These are phyloP conservation scores for Cinchona pubescens DNA, from an alignment of 257 asterid genomes.

Conservation along the genomic window DNA sequence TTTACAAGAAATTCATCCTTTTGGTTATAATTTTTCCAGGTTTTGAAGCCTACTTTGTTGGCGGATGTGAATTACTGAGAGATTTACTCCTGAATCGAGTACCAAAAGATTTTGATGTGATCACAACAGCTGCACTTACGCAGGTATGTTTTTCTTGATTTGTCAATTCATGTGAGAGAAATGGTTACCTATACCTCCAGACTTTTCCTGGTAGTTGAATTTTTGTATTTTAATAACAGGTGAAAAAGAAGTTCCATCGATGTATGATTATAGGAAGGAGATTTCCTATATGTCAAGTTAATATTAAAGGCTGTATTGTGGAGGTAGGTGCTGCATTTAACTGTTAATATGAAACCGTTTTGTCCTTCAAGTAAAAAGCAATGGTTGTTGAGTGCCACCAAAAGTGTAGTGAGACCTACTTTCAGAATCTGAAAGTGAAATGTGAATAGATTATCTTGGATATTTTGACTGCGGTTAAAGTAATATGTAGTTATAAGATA, in stretches of 20 bases:
- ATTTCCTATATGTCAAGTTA: constrained; percentile 82
- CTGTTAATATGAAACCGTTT: constrained; percentile 8
- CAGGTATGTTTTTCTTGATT: constrained; percentile 43
- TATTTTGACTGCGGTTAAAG: neutral
- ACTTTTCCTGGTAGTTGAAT: neutral
- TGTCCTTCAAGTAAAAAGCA: neutral
- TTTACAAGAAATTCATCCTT: neutral
- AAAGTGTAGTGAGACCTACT: neutral
- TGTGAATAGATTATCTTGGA: neutral
- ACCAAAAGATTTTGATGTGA: constrained; percentile 90
- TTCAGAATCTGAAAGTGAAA: neutral
- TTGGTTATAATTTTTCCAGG: constrained; percentile 39
- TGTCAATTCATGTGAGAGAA: constrained; percentile 14
- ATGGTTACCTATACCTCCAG: neutral
- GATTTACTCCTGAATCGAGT: constrained; percentile 74
- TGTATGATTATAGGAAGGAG: constrained; percentile 65
- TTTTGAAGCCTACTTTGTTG: constrained; percentile 85
- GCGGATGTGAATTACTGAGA: constrained; percentile 98
- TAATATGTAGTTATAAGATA: neutral
- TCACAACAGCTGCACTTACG: constrained; percentile 71
- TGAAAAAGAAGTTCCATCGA: constrained; percentile 39
- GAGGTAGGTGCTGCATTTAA: constrained; percentile 60
- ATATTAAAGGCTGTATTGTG: constrained; percentile 44
- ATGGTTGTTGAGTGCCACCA: neutral
- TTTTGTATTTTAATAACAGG: constrained; percentile 37